A percentile compares a stretch with the other conserved stretches of the same genome.
Evolutionary conservation across 75 land plant genomes (phyloP).

Genomic region (Gnetum montanum): DNA sequence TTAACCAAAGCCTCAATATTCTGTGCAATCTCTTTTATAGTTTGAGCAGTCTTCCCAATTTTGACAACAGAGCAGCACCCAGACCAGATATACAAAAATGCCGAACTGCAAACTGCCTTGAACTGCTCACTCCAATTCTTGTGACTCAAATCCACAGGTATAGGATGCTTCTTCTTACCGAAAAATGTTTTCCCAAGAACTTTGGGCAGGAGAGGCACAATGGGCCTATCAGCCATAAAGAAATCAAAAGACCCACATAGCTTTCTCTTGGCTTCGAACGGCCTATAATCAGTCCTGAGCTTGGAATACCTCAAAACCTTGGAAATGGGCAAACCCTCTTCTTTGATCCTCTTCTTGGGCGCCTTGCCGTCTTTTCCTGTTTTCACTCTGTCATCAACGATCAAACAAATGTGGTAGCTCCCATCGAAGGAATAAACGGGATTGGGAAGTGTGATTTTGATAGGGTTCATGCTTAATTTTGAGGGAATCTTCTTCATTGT

Average conservation of each 20-base stretch:
- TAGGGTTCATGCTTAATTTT: conserved; percentile 31
- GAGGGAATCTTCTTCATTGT: conserved; percentile 54
- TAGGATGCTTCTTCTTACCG: conserved; percentile 78
- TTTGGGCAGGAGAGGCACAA: conserved; percentile 46
- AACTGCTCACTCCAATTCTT: conserved; percentile 59
- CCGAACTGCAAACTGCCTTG: conserved; percentile 31
- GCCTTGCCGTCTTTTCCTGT: conserved; percentile 13
- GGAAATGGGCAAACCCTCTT: conserved; percentile 41
- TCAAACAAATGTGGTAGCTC: conserved; percentile 45
- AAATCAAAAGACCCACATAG: conserved; percentile 71
- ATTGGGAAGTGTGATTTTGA: conserved; percentile 56
- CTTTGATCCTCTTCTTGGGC: conserved; percentile 24
- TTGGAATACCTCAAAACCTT: conserved; percentile 52
- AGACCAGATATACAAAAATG: conserved; percentile 40
- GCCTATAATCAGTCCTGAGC: conserved; percentile 45
- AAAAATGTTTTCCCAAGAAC: conserved; percentile 59
- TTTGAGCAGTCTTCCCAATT: conserved; percentile 47
- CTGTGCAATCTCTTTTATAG: conserved; percentile 38
- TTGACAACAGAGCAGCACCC: conserved; percentile 68
- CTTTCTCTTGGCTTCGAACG: conserved; percentile 64
- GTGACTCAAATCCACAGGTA: conserved; percentile 52
- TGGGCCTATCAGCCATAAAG: conserved; percentile 55
- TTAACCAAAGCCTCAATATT: conserved; percentile 51
- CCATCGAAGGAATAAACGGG: conserved; percentile 31
- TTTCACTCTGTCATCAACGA: conserved; percentile 45